A percentile compares a stretch with the other conserved stretches of the same genome.
Conservation (phyloP, 2,329 filamentous ascomycete genomes). For the Ophiostoma populinum region DNA sequence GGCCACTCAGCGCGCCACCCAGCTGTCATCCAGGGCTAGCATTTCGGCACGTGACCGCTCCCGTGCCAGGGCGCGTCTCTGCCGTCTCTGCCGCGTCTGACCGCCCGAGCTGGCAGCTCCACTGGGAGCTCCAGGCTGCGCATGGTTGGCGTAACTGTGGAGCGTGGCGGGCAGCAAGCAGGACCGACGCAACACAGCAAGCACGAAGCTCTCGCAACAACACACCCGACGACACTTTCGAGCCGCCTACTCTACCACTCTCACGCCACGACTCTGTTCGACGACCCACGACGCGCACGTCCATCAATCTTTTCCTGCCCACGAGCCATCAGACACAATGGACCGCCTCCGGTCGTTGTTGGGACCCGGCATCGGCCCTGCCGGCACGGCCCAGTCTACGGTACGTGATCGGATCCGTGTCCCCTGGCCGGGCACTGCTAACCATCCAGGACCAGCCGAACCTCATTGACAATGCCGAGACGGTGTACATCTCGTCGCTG, state of each 20-base stretch:
- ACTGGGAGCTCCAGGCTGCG: slow-evolving; percentile 16
- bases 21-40: neutral
- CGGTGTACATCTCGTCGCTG: slow-evolving; percentile 95
- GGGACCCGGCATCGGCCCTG: slow-evolving; percentile 47
- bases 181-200: slow-evolving; percentile 3
- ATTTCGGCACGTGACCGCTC: slow-evolving; percentile 7
- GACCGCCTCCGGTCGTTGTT: slow-evolving; percentile 86
- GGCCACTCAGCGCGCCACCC: no score
- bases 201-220: no score
- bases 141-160: slow-evolving; percentile 16
- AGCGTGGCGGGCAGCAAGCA: neutral
- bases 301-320: slow-evolving; percentile 7
- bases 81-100: slow-evolving; percentile 10
- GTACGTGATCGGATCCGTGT: slow-evolving; percentile 30
- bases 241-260: no score
- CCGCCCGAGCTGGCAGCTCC: slow-evolving; percentile 5
- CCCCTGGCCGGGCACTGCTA: neutral
- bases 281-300: neutral
- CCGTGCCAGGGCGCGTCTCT: neutral
- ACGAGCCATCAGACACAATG: slow-evolving; percentile 35
- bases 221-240: no score
- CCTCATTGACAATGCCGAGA: slow-evolving; percentile 97
- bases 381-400: no score
- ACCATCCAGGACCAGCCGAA: slow-evolving; percentile 61
- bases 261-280: no score